Evolutionary conservation across 495 filamentous ascomycete genomes (phyloP).

Genomic region (Penicillium flavigenum): DNA sequence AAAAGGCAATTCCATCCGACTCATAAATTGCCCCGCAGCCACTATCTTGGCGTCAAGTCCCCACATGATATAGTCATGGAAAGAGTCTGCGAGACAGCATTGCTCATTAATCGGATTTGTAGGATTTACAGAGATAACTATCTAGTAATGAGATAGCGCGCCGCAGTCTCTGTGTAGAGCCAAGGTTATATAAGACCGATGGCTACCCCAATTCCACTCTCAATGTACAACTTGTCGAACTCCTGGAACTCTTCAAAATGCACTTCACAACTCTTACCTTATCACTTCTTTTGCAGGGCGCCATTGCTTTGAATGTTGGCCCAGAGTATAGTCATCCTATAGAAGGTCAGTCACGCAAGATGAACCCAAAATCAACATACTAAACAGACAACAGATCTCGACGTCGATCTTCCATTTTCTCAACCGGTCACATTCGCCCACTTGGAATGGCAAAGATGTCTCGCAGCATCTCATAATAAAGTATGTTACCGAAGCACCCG

Average conservation of each 20-base stretch:
- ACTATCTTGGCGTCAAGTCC: neutral
- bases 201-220: neutral
- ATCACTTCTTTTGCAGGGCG: neutral
- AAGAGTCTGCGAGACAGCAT: neutral
- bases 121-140: neutral
- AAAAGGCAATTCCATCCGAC: no score
- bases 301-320: constrained; percentile 5
- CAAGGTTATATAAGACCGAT: neutral
- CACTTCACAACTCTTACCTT: neutral
- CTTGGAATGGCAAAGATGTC: constrained; percentile 27
- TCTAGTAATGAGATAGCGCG: neutral
- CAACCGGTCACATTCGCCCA: constrained; percentile 32
- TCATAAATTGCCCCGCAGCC: no score
- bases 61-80: neutral
- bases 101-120: neutral
- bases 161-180: neutral
- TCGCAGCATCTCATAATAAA: constrained; percentile 17
- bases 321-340: constrained; percentile 9
- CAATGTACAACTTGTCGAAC: neutral
- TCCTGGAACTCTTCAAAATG: neutral
- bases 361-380: neutral
- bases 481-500: neutral
- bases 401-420: constrained; percentile 29
- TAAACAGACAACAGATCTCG: constrained; percentile 18
- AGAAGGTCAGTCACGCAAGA: constrained; percentile 9